Percentiles rank a stretch among this genome's conserved stretches.
Evolutionary conservation across 495 filamentous ascomycete species (phyloP).

Genomic region (Aspergillus ostianus): DNA sequence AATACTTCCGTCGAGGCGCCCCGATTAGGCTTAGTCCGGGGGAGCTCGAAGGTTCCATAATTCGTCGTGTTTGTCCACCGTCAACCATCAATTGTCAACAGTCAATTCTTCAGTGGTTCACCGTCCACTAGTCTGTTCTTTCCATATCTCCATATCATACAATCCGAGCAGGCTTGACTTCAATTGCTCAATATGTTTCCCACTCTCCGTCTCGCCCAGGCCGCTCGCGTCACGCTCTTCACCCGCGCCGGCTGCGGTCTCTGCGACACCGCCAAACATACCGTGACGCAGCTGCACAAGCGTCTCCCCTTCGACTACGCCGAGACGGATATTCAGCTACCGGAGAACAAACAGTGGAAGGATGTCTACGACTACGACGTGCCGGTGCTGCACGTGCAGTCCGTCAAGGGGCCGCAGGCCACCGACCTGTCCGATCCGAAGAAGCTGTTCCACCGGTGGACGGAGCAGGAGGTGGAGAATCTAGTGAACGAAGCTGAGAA

Average conservation of each 20-base stretch:
- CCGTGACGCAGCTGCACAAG: constrained; percentile 68
- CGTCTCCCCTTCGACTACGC: constrained; percentile 67
- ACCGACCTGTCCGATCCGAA: constrained; percentile 50
- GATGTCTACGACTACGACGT: constrained; percentile 87
- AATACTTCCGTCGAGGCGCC: constrained; percentile 10
- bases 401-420: constrained; percentile 31
- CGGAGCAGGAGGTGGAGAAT: constrained; percentile 62
- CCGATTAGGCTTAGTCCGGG: constrained; percentile 38
- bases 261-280: constrained; percentile 71
- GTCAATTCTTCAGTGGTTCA: background rate
- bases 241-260: constrained; percentile 76
- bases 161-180: background rate
- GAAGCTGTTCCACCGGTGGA: constrained; percentile 86
- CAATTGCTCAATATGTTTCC: constrained; percentile 31
- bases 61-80: constrained; percentile 4
- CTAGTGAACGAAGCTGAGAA: constrained; percentile 66
- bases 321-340: constrained; percentile 77
- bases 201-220: constrained; percentile 48
- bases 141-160: background rate
- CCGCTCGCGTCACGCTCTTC: constrained; percentile 76
- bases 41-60: constrained; percentile 51
- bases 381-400: constrained; percentile 73
- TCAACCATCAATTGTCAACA: constrained; percentile 1
- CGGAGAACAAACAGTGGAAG: constrained; percentile 65
- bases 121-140: background rate